These are phyloP conservation scores for Suhomyces taliae DNA, from an alignment of 1,139 yeast genomes.

Conservation along the genomic window DNA sequence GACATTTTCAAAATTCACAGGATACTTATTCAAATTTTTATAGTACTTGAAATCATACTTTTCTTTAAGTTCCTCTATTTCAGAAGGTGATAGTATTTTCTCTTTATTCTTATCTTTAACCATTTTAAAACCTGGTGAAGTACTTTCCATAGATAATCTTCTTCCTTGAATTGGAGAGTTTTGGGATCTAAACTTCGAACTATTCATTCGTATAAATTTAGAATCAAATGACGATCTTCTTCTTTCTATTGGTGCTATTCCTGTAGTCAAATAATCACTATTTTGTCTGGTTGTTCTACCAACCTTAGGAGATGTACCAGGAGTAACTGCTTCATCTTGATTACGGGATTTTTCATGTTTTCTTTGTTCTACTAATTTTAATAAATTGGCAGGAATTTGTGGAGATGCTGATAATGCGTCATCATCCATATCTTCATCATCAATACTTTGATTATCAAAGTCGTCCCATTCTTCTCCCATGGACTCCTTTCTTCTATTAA, in stretches of 20 bases:
- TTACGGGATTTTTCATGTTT: conserved; percentile 34
- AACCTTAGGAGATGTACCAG: conserved; percentile 36
- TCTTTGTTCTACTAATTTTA: conserved; percentile 55
- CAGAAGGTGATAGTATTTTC: conserved; percentile 15
- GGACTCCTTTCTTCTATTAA: conserved; percentile 14
- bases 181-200: conserved; percentile 30
- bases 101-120: conserved; percentile 5
- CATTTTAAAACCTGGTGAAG: conserved; percentile 14
- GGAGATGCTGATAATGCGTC: conserved; percentile 62
- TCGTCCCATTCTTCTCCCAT: conserved; percentile 17
- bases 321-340: conserved; percentile 23
- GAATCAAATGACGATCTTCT: conserved; percentile 40
- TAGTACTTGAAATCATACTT: conserved; percentile 39
- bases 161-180: conserved; percentile 18
- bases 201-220: conserved; percentile 23
- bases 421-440: conserved; percentile 51
- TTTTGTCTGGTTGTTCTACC: conserved; percentile 23
- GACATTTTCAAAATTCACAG: conserved; percentile 36
- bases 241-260: conserved; percentile 26
- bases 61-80: conserved; percentile 23
- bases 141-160: conserved; percentile 25
- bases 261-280: conserved; percentile 27
- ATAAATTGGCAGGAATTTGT: conserved; percentile 61
- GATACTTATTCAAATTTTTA: conserved; percentile 32
- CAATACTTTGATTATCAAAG: conserved; percentile 23